Evolutionary conservation across 805 yeast genomes (phyloP), one percentile per base, ranked within the genome.

Genomic region (Pichia membranifaciens): DNA sequence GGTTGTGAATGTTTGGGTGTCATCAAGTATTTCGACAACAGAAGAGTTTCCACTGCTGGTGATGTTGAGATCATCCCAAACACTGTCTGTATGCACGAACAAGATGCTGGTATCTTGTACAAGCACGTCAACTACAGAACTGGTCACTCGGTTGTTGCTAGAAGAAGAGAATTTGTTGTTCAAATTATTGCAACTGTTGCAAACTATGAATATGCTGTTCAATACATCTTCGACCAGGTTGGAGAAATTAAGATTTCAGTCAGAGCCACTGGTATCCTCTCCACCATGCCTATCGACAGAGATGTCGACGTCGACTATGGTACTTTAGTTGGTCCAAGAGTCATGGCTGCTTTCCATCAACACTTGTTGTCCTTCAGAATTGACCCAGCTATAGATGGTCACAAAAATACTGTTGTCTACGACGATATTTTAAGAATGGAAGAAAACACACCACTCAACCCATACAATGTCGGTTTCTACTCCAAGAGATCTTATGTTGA

Each of bases 1-100:
- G 93, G 93, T 46, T 85, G 93, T 68, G 90, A 84, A 70, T 85
- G 93, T 74, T 72, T 84, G 41, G 93, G 93, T 57, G 79, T 79
- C 51, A 84, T 85, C 65, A 78, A 82, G 64, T 85, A 85, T 71
- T 63, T 84, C 59, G 87, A 84, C 60, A 78, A 81, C 51, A 64
- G 72, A 51, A 75, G 79, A 56, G 69, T 75, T 51, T 72, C 76
- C 58, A 70, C 75, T 45, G 70, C 71, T 39, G 91, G 90, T 68
- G 77, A 75, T 50, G 82, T 87, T 49, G 70, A 68, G 44, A 68
- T 80, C 46, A 69, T 82, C 51, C 82, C 85, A 59, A 81, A 79
- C 66, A 82, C 87, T 39, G 75, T 85, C 44, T 85, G 95, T 70
- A 72, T 85, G 77, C 95, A 85, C 58, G 88, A 83, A 68, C 86